A percentile compares a stretch with the other conserved stretches of the same genome.
Evolutionary conservation across 768 basidiomycete species (phyloP).

Genomic region (Lanmaoa pseudosensibilis): DNA sequence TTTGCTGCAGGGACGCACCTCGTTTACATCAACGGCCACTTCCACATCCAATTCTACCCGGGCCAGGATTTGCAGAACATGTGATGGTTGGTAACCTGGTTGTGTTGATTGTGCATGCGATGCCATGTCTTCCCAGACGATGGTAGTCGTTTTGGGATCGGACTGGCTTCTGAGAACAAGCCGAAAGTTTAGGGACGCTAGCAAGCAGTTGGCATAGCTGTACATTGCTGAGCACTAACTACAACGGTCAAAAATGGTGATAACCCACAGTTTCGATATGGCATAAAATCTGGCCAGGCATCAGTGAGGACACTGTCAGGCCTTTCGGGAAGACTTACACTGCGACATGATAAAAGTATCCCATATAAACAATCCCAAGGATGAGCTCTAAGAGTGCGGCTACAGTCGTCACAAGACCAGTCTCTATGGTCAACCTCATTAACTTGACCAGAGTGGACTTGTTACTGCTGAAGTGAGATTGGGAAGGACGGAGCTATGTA

Average conservation of each 20-base stretch:
- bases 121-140: constrained; percentile 3
- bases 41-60: not conserved
- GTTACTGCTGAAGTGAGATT: not conserved
- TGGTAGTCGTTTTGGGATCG: constrained; percentile 1
- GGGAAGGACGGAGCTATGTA: constrained; percentile 16
- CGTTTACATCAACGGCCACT: not conserved
- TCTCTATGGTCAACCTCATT: constrained; percentile 26
- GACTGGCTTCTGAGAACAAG: constrained; percentile 5
- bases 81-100: not conserved
- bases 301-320: not conserved
- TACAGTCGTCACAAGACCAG: constrained; percentile 22
- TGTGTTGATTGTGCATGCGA: not conserved
- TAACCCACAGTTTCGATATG: constrained; percentile 17
- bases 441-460: constrained; percentile 8
- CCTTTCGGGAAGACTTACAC: constrained; percentile 11
- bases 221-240: not conserved
- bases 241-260: not conserved
- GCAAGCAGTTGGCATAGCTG: constrained; percentile 21
- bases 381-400: constrained; percentile 19
- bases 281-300: constrained; percentile 6
- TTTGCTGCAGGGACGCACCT: not conserved
- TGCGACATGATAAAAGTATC: constrained; percentile 13
- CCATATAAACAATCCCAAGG: constrained; percentile 6
- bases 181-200: constrained; percentile 20
- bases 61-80: not conserved